These are phyloP conservation scores for Botrytis deweyae DNA, from an alignment of 2,329 filamentous ascomycete species.

Conservation along the genomic window DNA sequence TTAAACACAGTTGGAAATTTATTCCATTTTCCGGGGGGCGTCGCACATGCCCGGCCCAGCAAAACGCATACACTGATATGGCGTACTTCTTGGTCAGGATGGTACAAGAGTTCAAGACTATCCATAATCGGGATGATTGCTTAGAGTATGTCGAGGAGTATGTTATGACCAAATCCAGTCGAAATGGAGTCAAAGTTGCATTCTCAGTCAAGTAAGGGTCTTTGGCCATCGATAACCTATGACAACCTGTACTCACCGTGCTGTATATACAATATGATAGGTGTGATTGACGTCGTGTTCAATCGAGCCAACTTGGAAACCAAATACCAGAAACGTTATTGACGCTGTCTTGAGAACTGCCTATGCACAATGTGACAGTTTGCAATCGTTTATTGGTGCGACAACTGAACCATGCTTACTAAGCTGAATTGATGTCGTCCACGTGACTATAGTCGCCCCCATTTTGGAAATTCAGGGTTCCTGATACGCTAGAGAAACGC, in stretches of 20 bases:
- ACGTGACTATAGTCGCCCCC: neutral
- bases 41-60: slow-evolving; percentile 20
- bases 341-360: neutral
- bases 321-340: neutral
- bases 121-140: slow-evolving; percentile 17
- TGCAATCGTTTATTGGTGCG: neutral
- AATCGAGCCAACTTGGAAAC: neutral
- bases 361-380: neutral
- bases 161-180: slow-evolving; percentile 10
- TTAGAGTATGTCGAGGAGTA: slow-evolving; percentile 13
- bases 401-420: neutral
- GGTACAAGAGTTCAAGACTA: slow-evolving; percentile 12
- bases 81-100: slow-evolving; percentile 6
- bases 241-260: neutral
- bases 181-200: slow-evolving; percentile 13
- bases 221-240: neutral
- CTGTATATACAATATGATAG: neutral
- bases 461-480: neutral
- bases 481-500: neutral
- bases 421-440: neutral
- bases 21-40: slow-evolving; percentile 14
- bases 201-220: neutral
- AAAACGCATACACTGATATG: slow-evolving; percentile 17
- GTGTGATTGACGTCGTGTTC: neutral
- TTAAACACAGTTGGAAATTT: slow-evolving; percentile 36